A percentile compares a stretch with the other conserved stretches of the same genome.
phyloP scores from a whole-genome alignment of 441 rosid genomes.

The Theobroma grandiflorum region DNA sequence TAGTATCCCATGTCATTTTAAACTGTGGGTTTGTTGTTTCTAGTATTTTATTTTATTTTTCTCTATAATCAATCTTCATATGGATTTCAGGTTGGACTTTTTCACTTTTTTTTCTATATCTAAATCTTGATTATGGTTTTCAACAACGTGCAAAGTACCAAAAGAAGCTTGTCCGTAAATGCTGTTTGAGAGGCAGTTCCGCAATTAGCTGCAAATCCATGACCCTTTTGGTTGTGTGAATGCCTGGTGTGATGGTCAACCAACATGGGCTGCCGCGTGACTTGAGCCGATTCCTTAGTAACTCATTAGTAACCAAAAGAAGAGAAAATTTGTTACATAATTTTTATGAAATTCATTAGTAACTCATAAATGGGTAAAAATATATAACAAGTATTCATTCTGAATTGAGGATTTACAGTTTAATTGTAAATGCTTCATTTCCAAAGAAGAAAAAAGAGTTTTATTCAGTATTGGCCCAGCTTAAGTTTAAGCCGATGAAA shows the following conservation, averaged over 20 bases:
- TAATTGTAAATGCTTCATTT: not conserved
- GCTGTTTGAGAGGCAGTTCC: not conserved
- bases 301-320: too few relatives aligned
- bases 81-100: too few relatives aligned
- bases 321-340: not conserved
- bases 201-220: not conserved
- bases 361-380: not conserved
- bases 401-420: not conserved
- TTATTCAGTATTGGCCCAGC: not conserved
- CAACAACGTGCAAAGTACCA: not conserved
- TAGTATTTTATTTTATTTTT: too few relatives aligned
- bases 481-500: not conserved
- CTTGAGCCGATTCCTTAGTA: slow-evolving; percentile 13
- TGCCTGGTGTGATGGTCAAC: not conserved
- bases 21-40: not conserved
- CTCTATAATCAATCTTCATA: too few relatives aligned
- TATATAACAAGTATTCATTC: too few relatives aligned
- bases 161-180: not conserved
- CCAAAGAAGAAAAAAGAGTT: not conserved
- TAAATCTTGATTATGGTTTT: not conserved
- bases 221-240: not conserved
- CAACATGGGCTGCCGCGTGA: not conserved
- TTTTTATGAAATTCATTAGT: not conserved
- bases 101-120: too few relatives aligned
- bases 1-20: too few relatives aligned